Evolutionary conservation across 2,329 filamentous ascomycete species (phyloP), one percentile per base, ranked within the genome.

Genomic region (Anthostomella pinea): DNA sequence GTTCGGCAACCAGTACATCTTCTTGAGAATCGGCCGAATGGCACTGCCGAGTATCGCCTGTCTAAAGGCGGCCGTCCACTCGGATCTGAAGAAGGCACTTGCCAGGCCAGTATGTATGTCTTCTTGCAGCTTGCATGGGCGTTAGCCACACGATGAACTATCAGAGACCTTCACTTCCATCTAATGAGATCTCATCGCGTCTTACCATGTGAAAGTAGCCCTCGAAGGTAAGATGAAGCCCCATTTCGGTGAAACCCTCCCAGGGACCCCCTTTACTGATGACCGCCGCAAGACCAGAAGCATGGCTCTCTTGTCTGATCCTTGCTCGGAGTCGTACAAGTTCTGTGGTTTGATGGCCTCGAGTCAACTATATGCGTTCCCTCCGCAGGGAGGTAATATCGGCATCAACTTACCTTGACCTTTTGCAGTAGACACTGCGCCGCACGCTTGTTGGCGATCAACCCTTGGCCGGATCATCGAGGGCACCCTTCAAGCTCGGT

Each of bases 121-220:
- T 40, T 53, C 48, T 41, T 57, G 53, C 8, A 58, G 35, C 55
- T 58, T 30, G 30, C 6, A 16, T 16, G 27, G 3, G n/a, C 6
- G 22, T 56, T 21, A 53, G 44, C 23, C 28, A n/a, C n/a, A n/a
- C n/a, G n/a, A n/a, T n/a, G n/a, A n/a, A n/a, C n/a, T n/a, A n/a
- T n/a, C n/a, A n/a, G 30, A 22, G n/a, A 6, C n/a, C 5, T 13
- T 8, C 16, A 15, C 28, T 11, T 13, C 26, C 15, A 4, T 3
- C 10, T 25, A 16, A 20, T 3, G 5, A 18, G 16, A 18, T n/a
- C n/a, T n/a, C 8, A 30, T 20, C 2, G 11, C 22, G 4, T 45
- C 49, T 38, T 28, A 58, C 54, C 50, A 58, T 55, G 19, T 56
- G 48, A 23, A 49, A 56, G 31, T 52, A 48, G 21, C 47, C 51